Base-by-base conservation (phyloP, 73 alveolate genomes). In the Paramecium pentaurelia region DNA sequence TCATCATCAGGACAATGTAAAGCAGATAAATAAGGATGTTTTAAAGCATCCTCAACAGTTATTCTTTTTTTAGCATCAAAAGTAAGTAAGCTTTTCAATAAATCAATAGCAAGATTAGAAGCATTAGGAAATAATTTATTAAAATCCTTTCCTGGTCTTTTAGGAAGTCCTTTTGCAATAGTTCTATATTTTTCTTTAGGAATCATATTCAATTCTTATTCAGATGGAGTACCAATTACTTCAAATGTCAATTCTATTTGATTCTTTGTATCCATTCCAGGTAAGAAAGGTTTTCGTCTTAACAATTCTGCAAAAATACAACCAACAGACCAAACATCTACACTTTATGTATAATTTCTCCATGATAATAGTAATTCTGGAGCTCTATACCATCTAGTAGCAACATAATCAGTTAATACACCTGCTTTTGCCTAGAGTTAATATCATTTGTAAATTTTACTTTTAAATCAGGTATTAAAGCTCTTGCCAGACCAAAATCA, bases 321-420 rank as follows among this genome's bases (percentile, higher is more conserved):
- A 22, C 99, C 99, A 11, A 97, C 98, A 8, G 98, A 95, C 99
- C 99, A 97, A 91, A 95, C 94, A 71, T 95, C 99, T 58, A 96
- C 95, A 16, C 75, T 11, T 32, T 88, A 45, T 2, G 95, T 58
- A 77, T 94, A 95, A 59, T 94, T 80, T 71, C 94, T 95, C 92
- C 93, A 89, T 10, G 95, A 85, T 18, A 94, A 92, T 4, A 96
- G 92, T 27, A 96, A 85, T 86, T 95, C 99, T 8, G 99, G 99
- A 12, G 99, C 98, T 93, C 99, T 68, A 86, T 95, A 96, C 98
- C 98, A 96, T 36, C 99, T 71, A 12, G 99, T 96, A 27, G 97
- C 97, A 28, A 96, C 98, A 87, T 96, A 96, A 68, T 94, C 96
- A 22, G 99, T 96, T 77, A 95, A 47, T 14, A 90, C 93, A 27